These are phyloP conservation scores for Wickerhamiella bombiphila DNA, from an alignment of 805 yeast species.

Conservation along the genomic window DNA sequence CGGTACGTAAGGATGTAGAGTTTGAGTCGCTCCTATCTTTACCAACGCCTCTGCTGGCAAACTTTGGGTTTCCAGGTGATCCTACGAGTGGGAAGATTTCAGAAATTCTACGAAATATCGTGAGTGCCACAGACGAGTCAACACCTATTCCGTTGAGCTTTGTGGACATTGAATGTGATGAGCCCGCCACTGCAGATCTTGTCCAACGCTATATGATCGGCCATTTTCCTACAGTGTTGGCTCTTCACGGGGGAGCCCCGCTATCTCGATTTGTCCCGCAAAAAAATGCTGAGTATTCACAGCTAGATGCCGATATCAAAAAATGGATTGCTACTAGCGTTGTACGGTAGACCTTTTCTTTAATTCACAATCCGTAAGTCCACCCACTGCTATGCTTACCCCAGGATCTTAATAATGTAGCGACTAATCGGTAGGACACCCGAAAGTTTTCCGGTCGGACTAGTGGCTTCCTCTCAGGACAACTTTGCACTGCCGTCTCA, in stretches of 20 bases:
- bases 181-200: constrained; percentile 45
- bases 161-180: constrained; percentile 62
- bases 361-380: too few relatives aligned
- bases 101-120: constrained; percentile 40
- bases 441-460: constrained; percentile 19
- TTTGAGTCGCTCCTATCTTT: constrained; percentile 36
- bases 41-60: constrained; percentile 49
- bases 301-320: constrained; percentile 20
- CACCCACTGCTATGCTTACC: too few relatives aligned
- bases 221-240: constrained; percentile 51
- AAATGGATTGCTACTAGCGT: constrained; percentile 30
- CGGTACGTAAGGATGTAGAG: constrained; percentile 44
- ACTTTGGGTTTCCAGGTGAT: constrained; percentile 59
- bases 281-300: constrained; percentile 14
- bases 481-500: background rate
- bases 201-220: constrained; percentile 41
- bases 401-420: too few relatives aligned
- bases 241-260: constrained; percentile 51
- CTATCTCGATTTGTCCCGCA: constrained; percentile 25
- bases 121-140: constrained; percentile 27
- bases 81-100: constrained; percentile 47
- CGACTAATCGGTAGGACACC: too few relatives aligned
- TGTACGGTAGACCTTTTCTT: too few relatives aligned
- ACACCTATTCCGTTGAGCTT: constrained; percentile 40
- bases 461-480: too few relatives aligned